These are phyloP conservation scores for Pythium brachiatum DNA, from an alignment of 352 stramenopile species.

Conservation along the genomic window DNA sequence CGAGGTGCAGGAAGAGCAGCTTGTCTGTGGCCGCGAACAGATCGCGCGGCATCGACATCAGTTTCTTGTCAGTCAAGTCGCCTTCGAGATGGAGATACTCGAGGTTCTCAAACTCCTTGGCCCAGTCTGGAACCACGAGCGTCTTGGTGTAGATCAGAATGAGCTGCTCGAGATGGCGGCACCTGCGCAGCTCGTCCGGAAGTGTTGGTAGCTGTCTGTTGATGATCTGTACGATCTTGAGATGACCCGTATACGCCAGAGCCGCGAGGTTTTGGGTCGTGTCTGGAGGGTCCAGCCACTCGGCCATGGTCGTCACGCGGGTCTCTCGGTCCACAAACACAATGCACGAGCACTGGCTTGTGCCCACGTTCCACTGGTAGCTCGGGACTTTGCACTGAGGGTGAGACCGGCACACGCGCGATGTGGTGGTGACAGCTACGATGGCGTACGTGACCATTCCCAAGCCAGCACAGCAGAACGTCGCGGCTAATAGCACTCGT, in stretches of 20 bases:
- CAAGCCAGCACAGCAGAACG: slow-evolving; percentile 3
- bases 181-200: slow-evolving; percentile 14
- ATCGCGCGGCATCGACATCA: background rate
- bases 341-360: slow-evolving; percentile 17
- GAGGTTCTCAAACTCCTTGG: slow-evolving; percentile 16
- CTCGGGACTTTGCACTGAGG: slow-evolving; percentile 21
- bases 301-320: background rate
- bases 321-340: slow-evolving; percentile 21
- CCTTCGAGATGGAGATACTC: slow-evolving; percentile 26
- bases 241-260: slow-evolving; percentile 13
- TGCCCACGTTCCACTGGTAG: slow-evolving; percentile 27
- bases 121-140: slow-evolving; percentile 18
- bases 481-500: background rate
- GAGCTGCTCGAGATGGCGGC: slow-evolving; percentile 9
- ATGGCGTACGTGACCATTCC: slow-evolving; percentile 22
- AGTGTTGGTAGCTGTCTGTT: slow-evolving; percentile 22
- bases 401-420: background rate
- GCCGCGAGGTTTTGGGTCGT: slow-evolving; percentile 7
- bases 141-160: slow-evolving; percentile 33
- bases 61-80: slow-evolving; percentile 3
- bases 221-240: slow-evolving; percentile 28
- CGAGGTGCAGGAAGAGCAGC: slow-evolving; percentile 20
- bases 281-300: slow-evolving; percentile 17
- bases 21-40: slow-evolving; percentile 14
- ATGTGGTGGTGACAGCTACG: slow-evolving; percentile 6